A percentile compares a stretch with the other conserved stretches of the same genome.
phyloP scores from a whole-genome alignment of 75 land plant species.

The Adiantum capillusveneris region DNA sequence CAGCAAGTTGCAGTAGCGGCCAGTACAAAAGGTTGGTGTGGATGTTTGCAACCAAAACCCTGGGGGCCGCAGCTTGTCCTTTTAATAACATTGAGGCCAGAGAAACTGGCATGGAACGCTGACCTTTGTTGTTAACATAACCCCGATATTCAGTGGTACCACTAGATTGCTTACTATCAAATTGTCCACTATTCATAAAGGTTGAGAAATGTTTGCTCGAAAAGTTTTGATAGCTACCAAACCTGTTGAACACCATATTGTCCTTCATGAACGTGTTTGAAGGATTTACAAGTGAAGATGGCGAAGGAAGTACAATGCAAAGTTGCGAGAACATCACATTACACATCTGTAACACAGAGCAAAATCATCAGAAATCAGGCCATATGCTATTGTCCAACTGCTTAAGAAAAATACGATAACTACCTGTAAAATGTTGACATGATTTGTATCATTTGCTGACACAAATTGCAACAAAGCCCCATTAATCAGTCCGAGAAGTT shows the following conservation, averaged over 20 bases:
- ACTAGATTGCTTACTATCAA: neutral
- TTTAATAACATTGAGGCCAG: slow-evolving; percentile 75
- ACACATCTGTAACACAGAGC: slow-evolving; percentile 76
- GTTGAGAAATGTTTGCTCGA: slow-evolving; percentile 4
- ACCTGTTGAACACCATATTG: slow-evolving; percentile 16
- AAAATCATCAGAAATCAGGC: neutral
- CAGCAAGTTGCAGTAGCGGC: slow-evolving; percentile 96
- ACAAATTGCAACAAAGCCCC: slow-evolving; percentile 62
- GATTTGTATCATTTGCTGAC: slow-evolving; percentile 81
- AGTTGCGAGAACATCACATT: slow-evolving; percentile 85
- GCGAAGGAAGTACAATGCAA: slow-evolving; percentile 45
- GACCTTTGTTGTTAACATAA: neutral
- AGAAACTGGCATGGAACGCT: slow-evolving; percentile 42
- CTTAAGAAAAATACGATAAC: slow-evolving; percentile 1
- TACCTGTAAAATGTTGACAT: slow-evolving; percentile 92
- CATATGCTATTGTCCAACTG: too few relatives aligned
- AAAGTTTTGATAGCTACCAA: slow-evolving; percentile 10
- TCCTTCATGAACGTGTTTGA: slow-evolving; percentile 12
- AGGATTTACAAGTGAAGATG: slow-evolving; percentile 5
- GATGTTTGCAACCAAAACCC: slow-evolving; percentile 68
- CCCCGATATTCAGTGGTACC: too few relatives aligned
- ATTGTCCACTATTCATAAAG: slow-evolving; percentile 5
- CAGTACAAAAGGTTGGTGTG: slow-evolving; percentile 83
- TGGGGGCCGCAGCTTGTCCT: slow-evolving; percentile 84
- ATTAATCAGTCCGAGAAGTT: slow-evolving; percentile 79